Percentiles rank a stretch among this genome's conserved stretches.
Conservation (phyloP, 495 filamentous ascomycete species). For the Letharia lupina region DNA sequence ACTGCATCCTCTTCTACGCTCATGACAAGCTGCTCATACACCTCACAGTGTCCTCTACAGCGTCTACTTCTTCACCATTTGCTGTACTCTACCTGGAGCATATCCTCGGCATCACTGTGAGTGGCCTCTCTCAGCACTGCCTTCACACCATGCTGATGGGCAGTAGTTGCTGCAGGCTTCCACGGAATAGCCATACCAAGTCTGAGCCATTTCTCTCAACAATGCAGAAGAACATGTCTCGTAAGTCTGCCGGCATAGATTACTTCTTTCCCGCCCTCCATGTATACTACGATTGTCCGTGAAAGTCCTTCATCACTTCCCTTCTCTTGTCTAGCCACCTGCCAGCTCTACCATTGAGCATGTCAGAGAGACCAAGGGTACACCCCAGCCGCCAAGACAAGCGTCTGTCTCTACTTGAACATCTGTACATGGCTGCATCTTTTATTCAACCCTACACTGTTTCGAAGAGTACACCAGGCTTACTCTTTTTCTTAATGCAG, state of each 20-base stretch:
- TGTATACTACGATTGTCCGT: neutral
- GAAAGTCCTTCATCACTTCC: neutral
- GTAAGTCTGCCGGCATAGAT: slow-evolving; percentile 6
- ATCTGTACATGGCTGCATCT: neutral
- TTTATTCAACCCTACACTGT: neutral
- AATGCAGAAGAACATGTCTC: slow-evolving; percentile 21
- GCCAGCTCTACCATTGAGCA: neutral
- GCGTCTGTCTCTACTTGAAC: neutral
- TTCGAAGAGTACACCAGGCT: neutral
- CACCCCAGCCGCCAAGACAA: neutral
- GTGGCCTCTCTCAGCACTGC: neutral
- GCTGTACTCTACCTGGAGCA: slow-evolving; percentile 15
- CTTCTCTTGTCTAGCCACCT: neutral
- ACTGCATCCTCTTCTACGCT: neutral
- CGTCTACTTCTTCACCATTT: slow-evolving; percentile 17
- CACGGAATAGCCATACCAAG: slow-evolving; percentile 12
- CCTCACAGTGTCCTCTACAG: slow-evolving; percentile 18
- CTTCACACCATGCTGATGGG: slow-evolving; percentile 9
- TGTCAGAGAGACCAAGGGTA: neutral
- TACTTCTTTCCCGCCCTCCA: neutral
- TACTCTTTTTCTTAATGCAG: neutral
- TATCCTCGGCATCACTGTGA: slow-evolving; percentile 14
- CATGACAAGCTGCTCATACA: slow-evolving; percentile 3
- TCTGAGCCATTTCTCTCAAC: slow-evolving; percentile 13
- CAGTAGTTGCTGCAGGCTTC: slow-evolving; percentile 9